phyloP scores from a whole-genome alignment of 2,329 filamentous ascomycete species.

The Calonectria pteridis region DNA sequence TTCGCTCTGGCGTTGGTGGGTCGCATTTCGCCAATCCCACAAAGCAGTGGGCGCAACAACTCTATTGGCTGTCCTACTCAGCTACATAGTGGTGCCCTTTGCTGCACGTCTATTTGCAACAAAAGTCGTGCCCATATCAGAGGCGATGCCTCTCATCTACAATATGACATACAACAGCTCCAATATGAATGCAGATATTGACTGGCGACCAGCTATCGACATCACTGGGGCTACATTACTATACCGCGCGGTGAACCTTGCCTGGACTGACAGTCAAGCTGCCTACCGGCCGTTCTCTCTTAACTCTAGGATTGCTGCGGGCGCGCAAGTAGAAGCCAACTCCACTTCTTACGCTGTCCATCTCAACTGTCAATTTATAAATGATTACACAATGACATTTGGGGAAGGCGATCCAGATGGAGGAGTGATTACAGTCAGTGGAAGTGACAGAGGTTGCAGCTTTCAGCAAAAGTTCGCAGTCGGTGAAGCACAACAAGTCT shows the following conservation, averaged over 20 bases:
- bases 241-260: slow-evolving; percentile 16
- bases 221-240: slow-evolving; percentile 22
- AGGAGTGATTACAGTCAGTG: not conserved
- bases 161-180: slow-evolving; percentile 10
- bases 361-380: not conserved
- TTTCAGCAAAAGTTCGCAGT: not conserved
- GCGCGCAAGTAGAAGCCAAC: not conserved
- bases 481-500: not conserved
- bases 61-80: slow-evolving; percentile 23
- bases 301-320: not conserved
- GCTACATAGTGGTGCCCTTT: slow-evolving; percentile 23
- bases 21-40: slow-evolving; percentile 29
- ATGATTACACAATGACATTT: not conserved
- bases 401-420: not conserved
- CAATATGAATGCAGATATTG: slow-evolving; percentile 18
- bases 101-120: slow-evolving; percentile 32
- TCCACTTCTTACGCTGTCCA: not conserved
- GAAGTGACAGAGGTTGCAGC: not conserved
- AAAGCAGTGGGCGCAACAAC: slow-evolving; percentile 25
- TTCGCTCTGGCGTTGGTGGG: slow-evolving; percentile 27
- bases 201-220: slow-evolving; percentile 33
- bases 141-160: slow-evolving; percentile 8
- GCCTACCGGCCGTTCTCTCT: slow-evolving; percentile 27
- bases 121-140: slow-evolving; percentile 10
- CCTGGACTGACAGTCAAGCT: slow-evolving; percentile 25